These are phyloP conservation scores for Talaromyces nanjingensis DNA, from an alignment of 495 filamentous ascomycete genomes.

Conservation along the genomic window DNA sequence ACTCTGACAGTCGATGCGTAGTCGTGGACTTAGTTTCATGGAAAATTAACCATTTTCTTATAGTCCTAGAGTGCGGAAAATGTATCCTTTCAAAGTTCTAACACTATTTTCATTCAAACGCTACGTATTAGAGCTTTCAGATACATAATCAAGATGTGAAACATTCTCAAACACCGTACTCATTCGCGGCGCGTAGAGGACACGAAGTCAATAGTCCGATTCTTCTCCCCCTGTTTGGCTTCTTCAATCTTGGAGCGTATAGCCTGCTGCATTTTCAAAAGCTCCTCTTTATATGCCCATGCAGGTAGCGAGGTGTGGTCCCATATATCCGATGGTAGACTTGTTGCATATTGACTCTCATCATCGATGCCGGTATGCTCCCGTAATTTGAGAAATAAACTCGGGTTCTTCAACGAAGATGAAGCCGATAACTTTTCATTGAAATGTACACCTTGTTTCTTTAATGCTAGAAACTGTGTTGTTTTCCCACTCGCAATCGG, in stretches of 20 bases:
- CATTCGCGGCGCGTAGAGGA: constrained; percentile 24
- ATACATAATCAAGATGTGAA: neutral
- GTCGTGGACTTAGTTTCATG: too few species aligned
- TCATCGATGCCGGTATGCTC: constrained; percentile 68
- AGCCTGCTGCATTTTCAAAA: constrained; percentile 59
- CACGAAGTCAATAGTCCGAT: constrained; percentile 70
- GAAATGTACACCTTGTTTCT: constrained; percentile 83
- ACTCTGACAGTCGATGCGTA: too few species aligned
- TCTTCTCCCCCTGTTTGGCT: constrained; percentile 40
- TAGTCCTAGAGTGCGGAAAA: too few species aligned
- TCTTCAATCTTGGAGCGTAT: constrained; percentile 53
- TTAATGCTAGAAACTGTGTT: constrained; percentile 74
- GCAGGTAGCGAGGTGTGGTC: constrained; percentile 57
- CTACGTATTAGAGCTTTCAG: neutral
- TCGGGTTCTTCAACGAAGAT: constrained; percentile 72
- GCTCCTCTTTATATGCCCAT: constrained; percentile 66
- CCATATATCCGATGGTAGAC: constrained; percentile 61
- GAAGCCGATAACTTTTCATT: constrained; percentile 72
- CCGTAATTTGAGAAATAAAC: constrained; percentile 70
- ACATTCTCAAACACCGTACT: neutral
- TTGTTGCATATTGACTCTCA: constrained; percentile 66
- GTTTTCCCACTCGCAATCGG: constrained; percentile 64
- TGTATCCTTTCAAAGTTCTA: neutral
- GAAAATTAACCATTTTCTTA: too few species aligned
- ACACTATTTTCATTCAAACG: neutral